A percentile compares a stretch with the other conserved stretches of the same genome.
Evolutionary conservation across 495 filamentous ascomycete species (phyloP).

Genomic region (Podospora australis): DNA sequence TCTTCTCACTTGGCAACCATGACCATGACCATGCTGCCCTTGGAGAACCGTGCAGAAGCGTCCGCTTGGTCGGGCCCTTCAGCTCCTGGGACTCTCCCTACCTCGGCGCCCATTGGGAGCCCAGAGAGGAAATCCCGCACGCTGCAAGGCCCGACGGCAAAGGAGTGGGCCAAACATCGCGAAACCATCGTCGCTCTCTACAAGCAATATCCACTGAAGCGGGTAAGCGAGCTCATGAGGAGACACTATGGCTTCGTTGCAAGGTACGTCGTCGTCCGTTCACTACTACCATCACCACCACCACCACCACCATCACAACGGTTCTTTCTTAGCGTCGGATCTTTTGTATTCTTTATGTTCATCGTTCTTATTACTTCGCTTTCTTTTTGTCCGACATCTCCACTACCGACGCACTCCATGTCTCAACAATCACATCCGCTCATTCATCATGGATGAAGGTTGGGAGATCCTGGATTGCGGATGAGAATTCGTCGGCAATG

Average conservation of each 20-base stretch:
- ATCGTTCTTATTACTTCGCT: too few relatives aligned
- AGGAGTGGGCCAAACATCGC: constrained; percentile 25
- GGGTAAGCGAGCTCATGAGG: constrained; percentile 28
- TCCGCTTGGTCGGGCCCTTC: constrained; percentile 12
- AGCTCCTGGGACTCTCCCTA: neutral
- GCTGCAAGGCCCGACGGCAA: constrained; percentile 26
- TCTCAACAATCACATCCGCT: too few relatives aligned
- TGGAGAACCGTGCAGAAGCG: constrained; percentile 31
- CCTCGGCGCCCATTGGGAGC: neutral
- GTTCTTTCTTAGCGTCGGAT: too few relatives aligned
- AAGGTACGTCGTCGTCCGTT: constrained; percentile 17
- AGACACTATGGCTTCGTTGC: constrained; percentile 28
- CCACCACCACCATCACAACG: neutral
- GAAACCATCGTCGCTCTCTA: constrained; percentile 29
- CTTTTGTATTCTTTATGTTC: too few relatives aligned
- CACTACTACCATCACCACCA: neutral
- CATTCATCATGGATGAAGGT: too few relatives aligned
- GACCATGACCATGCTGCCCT: constrained; percentile 17
- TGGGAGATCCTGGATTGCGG: too few relatives aligned
- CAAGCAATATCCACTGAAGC: constrained; percentile 25
- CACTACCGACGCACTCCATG: too few relatives aligned
- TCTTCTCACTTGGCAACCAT: too few relatives aligned
- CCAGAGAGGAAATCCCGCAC: constrained; percentile 23
- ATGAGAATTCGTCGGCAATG: too few relatives aligned
- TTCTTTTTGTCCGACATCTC: neutral